Evolutionary conservation across 306 rosid genomes (phyloP).

Genomic region (Comarum palustre): DNA sequence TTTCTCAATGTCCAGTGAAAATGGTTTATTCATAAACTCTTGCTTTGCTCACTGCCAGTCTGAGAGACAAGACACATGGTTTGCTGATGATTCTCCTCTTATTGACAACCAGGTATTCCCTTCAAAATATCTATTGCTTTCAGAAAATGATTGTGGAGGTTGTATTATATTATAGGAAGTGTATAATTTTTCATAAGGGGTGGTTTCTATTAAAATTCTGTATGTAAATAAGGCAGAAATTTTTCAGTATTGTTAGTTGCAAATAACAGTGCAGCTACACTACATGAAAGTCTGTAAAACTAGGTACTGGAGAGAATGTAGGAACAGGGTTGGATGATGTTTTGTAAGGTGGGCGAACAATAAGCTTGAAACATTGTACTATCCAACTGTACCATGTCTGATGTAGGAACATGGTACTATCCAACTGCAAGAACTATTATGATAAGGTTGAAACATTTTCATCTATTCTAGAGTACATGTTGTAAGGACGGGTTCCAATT

Average conservation of each 20-base stretch:
- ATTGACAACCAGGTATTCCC: constrained; percentile 50
- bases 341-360: not conserved
- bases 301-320: constrained; percentile 1
- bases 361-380: not conserved
- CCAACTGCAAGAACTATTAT: not conserved
- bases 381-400: no score
- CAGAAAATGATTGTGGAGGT: not conserved
- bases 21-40: constrained; percentile 79
- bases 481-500: not conserved
- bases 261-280: not conserved
- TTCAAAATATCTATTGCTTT: constrained; percentile 11
- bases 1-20: constrained; percentile 46
- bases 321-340: not conserved
- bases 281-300: not conserved
- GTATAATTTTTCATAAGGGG: not conserved
- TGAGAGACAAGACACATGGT: constrained; percentile 95
- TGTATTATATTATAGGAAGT: not conserved
- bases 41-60: constrained; percentile 97
- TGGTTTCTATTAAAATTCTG: not conserved
- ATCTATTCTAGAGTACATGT: not conserved
- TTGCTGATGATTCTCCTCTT: constrained; percentile 78
- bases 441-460: not conserved
- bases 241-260: not conserved
- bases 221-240: not conserved
- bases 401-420: no score